phyloP scores from a whole-genome alignment of 2,329 filamentous ascomycete genomes.

The Arthrinium phaeospermum region DNA sequence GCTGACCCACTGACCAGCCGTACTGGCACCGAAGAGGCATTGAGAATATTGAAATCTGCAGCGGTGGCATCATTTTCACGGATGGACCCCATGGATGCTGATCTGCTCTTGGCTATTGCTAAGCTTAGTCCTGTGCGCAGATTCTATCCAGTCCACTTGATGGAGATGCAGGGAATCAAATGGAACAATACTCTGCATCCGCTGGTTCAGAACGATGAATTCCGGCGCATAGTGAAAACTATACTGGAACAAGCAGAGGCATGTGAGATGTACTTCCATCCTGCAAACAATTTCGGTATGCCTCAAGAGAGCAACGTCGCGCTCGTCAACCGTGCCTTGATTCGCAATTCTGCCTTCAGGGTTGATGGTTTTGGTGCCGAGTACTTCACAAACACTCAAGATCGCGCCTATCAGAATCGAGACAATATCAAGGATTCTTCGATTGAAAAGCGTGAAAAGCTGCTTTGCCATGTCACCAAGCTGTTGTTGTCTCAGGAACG shows the following conservation, averaged over 20 bases:
- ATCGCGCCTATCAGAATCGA: conserved; percentile 39
- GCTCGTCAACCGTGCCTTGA: conserved; percentile 26
- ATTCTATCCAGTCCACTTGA: conserved; percentile 50
- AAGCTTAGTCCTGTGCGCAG: conserved; percentile 46
- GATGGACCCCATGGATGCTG: conserved; percentile 43
- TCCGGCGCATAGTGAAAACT: conserved; percentile 40
- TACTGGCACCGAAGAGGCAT: conserved; percentile 61
- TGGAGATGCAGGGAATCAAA: conserved; percentile 52
- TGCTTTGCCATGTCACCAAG: neutral
- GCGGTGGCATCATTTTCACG: conserved; percentile 52
- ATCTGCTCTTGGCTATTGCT: conserved; percentile 44
- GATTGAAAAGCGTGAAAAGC: neutral
- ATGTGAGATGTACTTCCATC: conserved; percentile 38
- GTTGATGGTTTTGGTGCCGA: conserved; percentile 45
- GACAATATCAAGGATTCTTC: conserved; percentile 28
- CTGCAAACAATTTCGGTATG: conserved; percentile 16
- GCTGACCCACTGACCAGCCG: conserved; percentile 52
- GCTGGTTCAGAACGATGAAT: conserved; percentile 51
- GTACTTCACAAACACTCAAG: conserved; percentile 35
- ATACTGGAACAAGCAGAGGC: conserved; percentile 43
- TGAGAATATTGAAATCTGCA: conserved; percentile 54
- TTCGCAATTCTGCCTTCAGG: conserved; percentile 29
- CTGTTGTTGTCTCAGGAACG: neutral
- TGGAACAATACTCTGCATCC: conserved; percentile 48
- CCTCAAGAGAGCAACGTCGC: conserved; percentile 15